phyloP scores from a whole-genome alignment of 192 early-diverging fungal species.

The Chytriomyces sp. region DNA sequence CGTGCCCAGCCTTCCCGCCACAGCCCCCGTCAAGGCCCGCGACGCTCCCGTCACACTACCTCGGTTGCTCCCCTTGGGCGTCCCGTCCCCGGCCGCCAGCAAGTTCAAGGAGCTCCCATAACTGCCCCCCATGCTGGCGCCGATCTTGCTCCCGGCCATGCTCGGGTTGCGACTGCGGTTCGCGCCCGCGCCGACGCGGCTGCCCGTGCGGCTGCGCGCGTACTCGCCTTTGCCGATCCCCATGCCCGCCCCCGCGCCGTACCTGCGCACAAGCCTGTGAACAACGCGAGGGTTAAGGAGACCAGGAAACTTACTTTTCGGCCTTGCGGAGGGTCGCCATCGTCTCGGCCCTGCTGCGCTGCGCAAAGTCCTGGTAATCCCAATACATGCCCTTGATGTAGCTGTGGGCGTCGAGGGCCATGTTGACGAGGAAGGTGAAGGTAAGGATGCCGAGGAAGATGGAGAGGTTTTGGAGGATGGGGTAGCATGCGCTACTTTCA shows the following conservation, averaged over 20 bases:
- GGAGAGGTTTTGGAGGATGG: slow-evolving; percentile 15
- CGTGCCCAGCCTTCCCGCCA: neutral
- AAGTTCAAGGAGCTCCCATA: neutral
- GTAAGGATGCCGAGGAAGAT: slow-evolving; percentile 1
- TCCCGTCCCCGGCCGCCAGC: neutral
- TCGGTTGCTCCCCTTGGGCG: neutral
- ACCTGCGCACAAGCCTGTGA: no score
- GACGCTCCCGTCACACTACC: neutral
- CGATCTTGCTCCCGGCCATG: neutral
- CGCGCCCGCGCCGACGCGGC: neutral
- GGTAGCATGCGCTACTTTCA: slow-evolving; percentile 12
- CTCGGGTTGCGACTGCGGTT: neutral
- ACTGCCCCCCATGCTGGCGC: neutral
- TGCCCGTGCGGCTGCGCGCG: neutral
- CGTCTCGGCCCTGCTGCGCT: slow-evolving; percentile 9
- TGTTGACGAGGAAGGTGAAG: neutral
- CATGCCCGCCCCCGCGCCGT: neutral
- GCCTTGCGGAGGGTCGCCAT: slow-evolving; percentile 5
- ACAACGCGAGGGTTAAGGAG: no score
- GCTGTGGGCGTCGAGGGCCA: neutral
- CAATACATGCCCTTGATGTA: slow-evolving; percentile 12
- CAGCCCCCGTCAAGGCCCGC: neutral
- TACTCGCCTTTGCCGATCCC: slow-evolving; percentile 15
- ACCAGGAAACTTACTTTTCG: no score
- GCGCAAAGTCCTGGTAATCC: slow-evolving; percentile 4